A percentile compares a stretch with the other conserved stretches of the same genome.
These are phyloP conservation scores for Cladosporium sp. DNA, from an alignment of 2,329 filamentous ascomycete genomes.

Conservation along the genomic window DNA sequence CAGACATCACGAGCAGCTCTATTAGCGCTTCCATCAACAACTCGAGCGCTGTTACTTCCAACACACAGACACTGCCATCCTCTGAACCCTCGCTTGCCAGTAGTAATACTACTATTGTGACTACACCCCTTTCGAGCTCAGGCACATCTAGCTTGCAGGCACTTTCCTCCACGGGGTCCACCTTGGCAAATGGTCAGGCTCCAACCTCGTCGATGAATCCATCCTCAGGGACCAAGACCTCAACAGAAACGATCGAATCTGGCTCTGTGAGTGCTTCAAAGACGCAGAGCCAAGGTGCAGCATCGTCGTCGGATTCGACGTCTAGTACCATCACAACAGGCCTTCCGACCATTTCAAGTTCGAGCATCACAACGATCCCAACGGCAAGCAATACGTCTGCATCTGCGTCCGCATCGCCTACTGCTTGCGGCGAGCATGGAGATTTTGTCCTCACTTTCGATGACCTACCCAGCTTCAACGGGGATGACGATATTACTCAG, in stretches of 20 bases:
- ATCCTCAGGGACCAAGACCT: neutral
- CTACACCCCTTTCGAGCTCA: neutral
- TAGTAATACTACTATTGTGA: neutral
- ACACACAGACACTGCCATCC: neutral
- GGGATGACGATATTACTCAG: slow-evolving; percentile 30
- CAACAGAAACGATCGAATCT: neutral
- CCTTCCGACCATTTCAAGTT: neutral
- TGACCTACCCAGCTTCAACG: slow-evolving; percentile 33
- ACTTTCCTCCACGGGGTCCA: neutral
- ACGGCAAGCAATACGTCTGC: slow-evolving; percentile 16
- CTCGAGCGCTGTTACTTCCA: neutral
- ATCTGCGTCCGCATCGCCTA: slow-evolving; percentile 18
- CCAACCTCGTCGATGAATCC: neutral
- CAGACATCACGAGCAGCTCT: neutral
- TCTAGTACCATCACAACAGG: neutral
- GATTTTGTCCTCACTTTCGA: slow-evolving; percentile 38
- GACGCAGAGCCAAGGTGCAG: neutral
- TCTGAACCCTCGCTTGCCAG: neutral
- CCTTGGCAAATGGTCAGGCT: neutral
- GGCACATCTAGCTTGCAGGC: neutral
- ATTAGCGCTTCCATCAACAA: neutral
- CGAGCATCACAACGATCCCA: neutral
- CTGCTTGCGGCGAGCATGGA: slow-evolving; percentile 42
- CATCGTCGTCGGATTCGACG: neutral
- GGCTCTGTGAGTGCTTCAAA: neutral